These are phyloP conservation scores for Salix suchowensis DNA, from an alignment of 345 rosid genomes.

Conservation along the genomic window DNA sequence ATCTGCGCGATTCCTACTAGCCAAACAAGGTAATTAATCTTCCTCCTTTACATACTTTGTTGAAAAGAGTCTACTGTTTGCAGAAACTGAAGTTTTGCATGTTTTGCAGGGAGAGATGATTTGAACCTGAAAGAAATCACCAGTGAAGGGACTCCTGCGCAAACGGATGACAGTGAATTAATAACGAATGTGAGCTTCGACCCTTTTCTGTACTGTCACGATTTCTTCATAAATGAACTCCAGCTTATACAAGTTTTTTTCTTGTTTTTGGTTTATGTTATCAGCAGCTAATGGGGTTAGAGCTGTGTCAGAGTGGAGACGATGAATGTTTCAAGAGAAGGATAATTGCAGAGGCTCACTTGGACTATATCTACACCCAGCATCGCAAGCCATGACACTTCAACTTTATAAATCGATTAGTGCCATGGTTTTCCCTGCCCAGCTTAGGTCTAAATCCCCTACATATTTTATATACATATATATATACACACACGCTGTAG, in stretches of 20 bases:
- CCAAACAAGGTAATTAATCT: slow-evolving; percentile 25
- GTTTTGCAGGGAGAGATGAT: slow-evolving; percentile 31
- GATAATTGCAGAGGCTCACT: slow-evolving; percentile 59
- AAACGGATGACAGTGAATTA: slow-evolving; percentile 23
- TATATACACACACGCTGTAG: background rate
- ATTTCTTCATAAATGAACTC: background rate
- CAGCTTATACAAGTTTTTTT: background rate
- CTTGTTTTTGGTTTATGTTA: background rate
- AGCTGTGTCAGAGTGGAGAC: slow-evolving; percentile 43
- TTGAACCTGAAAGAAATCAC: slow-evolving; percentile 19
- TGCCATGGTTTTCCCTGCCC: background rate
- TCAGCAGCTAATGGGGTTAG: slow-evolving; percentile 52
- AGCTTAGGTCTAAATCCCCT: background rate
- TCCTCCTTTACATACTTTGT: background rate
- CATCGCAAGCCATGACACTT: slow-evolving; percentile 51
- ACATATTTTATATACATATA: background rate
- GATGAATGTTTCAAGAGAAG: slow-evolving; percentile 67
- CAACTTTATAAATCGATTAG: background rate
- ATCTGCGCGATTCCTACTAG: slow-evolving; percentile 30
- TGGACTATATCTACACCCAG: slow-evolving; percentile 89
- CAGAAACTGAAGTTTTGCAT: background rate
- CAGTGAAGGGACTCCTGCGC: slow-evolving; percentile 16
- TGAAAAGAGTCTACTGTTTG: background rate
- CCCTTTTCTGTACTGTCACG: too few relatives aligned
- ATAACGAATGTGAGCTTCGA: slow-evolving; percentile 23